Conservation (phyloP, 1,139 yeast species). For the Lodderomyces margitis region DNA sequence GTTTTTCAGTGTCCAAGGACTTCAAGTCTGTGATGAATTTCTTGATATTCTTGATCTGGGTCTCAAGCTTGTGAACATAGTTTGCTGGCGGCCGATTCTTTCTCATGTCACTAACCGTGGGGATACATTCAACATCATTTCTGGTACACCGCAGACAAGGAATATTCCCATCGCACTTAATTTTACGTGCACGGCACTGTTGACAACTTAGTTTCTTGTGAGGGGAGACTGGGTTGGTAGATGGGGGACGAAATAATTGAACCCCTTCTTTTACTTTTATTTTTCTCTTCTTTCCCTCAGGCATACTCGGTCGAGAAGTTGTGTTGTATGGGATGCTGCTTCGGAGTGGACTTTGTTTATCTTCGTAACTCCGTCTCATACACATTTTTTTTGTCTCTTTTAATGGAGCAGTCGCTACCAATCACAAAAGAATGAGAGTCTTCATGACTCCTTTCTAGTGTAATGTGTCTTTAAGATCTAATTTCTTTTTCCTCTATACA, state of each 20-base stretch:
- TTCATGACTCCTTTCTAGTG: not conserved
- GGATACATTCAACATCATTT: constrained; percentile 46
- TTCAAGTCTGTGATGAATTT: constrained; percentile 26
- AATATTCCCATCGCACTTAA: constrained; percentile 49
- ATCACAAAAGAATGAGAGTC: not conserved
- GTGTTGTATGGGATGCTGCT: not conserved
- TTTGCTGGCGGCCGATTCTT: constrained; percentile 51
- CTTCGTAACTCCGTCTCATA: no score
- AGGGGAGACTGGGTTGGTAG: not conserved
- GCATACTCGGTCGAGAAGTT: not conserved
- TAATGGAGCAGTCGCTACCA: not conserved
- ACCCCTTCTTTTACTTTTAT: not conserved
- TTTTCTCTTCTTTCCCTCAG: constrained; percentile 1
- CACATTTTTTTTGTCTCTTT: no score
- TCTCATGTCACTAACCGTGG: constrained; percentile 50
- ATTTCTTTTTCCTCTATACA: not conserved
- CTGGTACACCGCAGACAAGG: constrained; percentile 54
- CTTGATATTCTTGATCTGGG: constrained; percentile 24
- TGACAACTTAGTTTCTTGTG: constrained; percentile 34
- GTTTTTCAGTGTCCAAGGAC: constrained; percentile 19
- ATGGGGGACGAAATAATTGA: not conserved
- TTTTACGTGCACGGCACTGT: constrained; percentile 51
- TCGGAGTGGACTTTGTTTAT: no score
- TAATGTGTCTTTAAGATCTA: no score
- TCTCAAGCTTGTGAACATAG: constrained; percentile 43